phyloP scores from a whole-genome alignment of 768 basidiomycete species.

The Mycena sanguinolenta region DNA sequence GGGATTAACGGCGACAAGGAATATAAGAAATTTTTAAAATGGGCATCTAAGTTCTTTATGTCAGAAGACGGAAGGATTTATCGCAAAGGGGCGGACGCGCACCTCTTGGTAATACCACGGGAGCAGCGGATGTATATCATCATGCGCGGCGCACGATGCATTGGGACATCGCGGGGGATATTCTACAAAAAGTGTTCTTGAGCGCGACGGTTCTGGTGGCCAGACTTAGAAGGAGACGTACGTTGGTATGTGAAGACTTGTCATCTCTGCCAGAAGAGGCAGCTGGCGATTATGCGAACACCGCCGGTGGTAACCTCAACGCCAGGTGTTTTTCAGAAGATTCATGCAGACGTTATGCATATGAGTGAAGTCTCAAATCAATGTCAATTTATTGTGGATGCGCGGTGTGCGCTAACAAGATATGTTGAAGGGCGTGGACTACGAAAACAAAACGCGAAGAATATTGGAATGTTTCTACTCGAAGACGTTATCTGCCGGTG shows the following conservation, averaged over 20 bases:
- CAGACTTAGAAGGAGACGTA: slow-evolving; percentile 41
- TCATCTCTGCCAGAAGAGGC: slow-evolving; percentile 47
- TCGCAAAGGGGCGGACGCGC: not conserved
- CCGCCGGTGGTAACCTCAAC: slow-evolving; percentile 45
- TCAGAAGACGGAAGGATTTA: not conserved
- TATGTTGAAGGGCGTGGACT: not conserved
- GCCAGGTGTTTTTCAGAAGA: slow-evolving; percentile 17
- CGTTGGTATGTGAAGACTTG: slow-evolving; percentile 49
- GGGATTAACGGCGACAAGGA: not conserved
- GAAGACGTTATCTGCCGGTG: not conserved
- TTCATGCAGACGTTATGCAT: slow-evolving; percentile 44
- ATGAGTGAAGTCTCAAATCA: slow-evolving; percentile 33
- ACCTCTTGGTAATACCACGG: not conserved
- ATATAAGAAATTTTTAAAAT: not conserved
- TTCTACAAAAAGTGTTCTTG: slow-evolving; percentile 16
- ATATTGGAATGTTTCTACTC: not conserved
- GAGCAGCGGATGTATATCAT: not conserved
- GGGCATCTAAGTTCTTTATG: not conserved
- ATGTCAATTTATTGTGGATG: slow-evolving; percentile 38
- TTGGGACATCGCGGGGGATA: slow-evolving; percentile 36
- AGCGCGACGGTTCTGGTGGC: slow-evolving; percentile 41
- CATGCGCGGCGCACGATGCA: slow-evolving; percentile 33
- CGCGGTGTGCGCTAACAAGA: not conserved
- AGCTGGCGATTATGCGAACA: slow-evolving; percentile 38
- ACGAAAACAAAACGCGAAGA: not conserved